These are phyloP conservation scores for Psidium guajava DNA, from an alignment of 345 rosid genomes.

Conservation along the genomic window DNA sequence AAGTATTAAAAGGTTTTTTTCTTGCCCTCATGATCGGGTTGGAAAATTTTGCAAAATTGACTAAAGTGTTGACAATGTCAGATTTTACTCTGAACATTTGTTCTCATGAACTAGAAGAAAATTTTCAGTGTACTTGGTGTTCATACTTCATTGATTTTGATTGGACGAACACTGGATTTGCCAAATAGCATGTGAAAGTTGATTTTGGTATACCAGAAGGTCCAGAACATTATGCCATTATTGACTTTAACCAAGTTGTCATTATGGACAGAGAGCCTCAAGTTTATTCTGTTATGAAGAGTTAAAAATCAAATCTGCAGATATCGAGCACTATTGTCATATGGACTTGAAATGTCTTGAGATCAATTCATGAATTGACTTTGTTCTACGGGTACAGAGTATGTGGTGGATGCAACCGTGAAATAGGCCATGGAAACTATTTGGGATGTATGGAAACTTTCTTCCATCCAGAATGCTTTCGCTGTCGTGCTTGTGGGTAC, in stretches of 20 bases:
- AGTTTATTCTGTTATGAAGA: neutral
- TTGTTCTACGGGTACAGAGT: constrained; percentile 21
- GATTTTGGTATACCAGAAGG: neutral
- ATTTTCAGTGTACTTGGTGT: neutral
- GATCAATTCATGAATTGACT: neutral
- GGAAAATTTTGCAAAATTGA: neutral
- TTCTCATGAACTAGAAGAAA: neutral
- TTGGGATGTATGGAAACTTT: constrained; percentile 72
- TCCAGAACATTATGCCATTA: neutral
- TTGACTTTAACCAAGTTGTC: neutral
- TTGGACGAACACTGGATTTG: neutral
- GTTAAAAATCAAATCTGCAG: neutral
- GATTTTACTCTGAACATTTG: neutral
- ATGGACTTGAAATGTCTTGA: neutral
- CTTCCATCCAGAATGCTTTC: constrained; percentile 88
- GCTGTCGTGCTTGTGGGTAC: constrained; percentile 53
- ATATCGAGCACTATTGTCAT: neutral
- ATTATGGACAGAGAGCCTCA: neutral
- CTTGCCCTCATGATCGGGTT: neutral
- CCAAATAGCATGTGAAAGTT: neutral
- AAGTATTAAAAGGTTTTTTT: neutral
- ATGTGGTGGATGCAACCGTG: constrained; percentile 67
- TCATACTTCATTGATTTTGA: neutral
- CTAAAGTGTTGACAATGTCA: neutral
- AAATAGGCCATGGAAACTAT: constrained; percentile 62